Evolutionary conservation across 176 grass and related monocot species (phyloP), one percentile per base, ranked within the genome.

Genomic region (Paspalum vaginatum): DNA sequence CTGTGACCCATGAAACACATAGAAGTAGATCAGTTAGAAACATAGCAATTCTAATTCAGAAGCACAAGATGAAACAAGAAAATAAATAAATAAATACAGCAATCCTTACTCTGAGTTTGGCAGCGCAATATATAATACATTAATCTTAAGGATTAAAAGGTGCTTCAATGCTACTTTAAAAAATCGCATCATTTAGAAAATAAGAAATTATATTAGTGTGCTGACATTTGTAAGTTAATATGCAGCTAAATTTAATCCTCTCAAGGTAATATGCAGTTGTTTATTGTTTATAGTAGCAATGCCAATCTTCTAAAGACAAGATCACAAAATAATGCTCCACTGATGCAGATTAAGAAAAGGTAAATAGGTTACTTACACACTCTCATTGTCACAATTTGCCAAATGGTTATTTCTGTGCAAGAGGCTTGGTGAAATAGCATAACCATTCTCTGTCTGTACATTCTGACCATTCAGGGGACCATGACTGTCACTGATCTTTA

Each of bases 391-490:
- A 65, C 78, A 87, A 64, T 81, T 89, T 65, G 85, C 81, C 80
- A 75, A 87, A 72, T 96, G 84, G 52, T 76, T 95, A 41, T 81
- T 91, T 56, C 86, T 88, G 75, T 99, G 96, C 65, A 99, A 88
- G 61, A 91, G 53, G 73, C 96, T 99, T 41, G 96, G 96, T 74
- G 96, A 99, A 85, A 95, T 85, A 15, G 63, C 88, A 84, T 85
- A 82, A 60, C 85, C 76, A 76, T 91, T 86, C 26, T 64, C 81
- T 17, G 26, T 74, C 55, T 70, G 71, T 58, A 40, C 76, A 79
- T 82, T 61, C 37, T 79, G 70, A 11, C 84, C 53, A 57, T 86
- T 84, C 61, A 74, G 64, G 32, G 56, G 1, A 64, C 26, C 74
- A 57, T 86, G 85, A 49, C 43, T 85, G 20, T 70, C 68, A 88